These are phyloP conservation scores for Penicillium cosmopolitanum DNA, from an alignment of 495 filamentous ascomycete species.

Conservation along the genomic window DNA sequence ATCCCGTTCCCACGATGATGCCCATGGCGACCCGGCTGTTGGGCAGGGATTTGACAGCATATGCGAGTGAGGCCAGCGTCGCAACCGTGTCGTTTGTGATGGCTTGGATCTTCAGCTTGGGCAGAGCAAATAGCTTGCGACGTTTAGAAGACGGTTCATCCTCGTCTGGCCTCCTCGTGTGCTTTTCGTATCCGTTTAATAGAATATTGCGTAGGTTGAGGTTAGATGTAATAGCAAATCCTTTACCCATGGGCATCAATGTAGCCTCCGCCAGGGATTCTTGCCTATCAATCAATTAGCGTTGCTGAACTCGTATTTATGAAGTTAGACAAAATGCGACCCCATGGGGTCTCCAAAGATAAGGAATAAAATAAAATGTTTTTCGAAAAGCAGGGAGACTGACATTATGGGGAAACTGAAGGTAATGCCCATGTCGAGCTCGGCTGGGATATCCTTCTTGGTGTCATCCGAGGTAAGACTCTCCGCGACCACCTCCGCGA, in stretches of 20 bases:
- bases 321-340: too few relatives aligned
- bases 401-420: constrained; percentile 89
- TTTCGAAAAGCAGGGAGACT: constrained; percentile 16
- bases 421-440: constrained; percentile 77
- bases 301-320: background rate
- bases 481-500: constrained; percentile 69
- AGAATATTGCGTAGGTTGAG: constrained; percentile 74
- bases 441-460: constrained; percentile 49
- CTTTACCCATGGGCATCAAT: constrained; percentile 87
- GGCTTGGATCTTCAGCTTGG: constrained; percentile 69
- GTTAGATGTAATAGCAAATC: constrained; percentile 75
- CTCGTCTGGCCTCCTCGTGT: constrained; percentile 50
- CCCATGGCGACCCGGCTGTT: constrained; percentile 78
- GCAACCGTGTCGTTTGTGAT: constrained; percentile 84
- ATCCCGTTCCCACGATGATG: constrained; percentile 81
- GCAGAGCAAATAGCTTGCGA: constrained; percentile 57
- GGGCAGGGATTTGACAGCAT: constrained; percentile 61
- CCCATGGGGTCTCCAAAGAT: too few relatives aligned
- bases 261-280: constrained; percentile 73
- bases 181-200: constrained; percentile 66
- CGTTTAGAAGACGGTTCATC: constrained; percentile 48
- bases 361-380: too few relatives aligned
- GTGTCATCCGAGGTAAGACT: constrained; percentile 51
- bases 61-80: constrained; percentile 76
- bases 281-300: constrained; percentile 58